These are phyloP conservation scores for Papiliotrema laurentii DNA, from an alignment of 1,284 basidiomycete genomes.

Conservation along the genomic window DNA sequence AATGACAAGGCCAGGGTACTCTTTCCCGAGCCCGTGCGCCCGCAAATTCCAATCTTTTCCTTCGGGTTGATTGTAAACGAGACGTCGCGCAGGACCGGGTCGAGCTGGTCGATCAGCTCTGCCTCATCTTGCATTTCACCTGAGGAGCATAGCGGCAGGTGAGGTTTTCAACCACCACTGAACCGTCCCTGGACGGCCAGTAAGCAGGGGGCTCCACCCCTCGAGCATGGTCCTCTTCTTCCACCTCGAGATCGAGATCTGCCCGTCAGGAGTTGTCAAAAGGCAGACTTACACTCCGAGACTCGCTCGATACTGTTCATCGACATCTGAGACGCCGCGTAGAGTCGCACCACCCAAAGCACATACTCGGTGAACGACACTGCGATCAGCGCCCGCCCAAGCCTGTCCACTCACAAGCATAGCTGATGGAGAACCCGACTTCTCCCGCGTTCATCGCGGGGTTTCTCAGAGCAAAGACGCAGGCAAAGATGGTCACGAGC, in stretches of 20 bases:
- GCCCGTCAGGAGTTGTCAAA: slow-evolving; percentile 5
- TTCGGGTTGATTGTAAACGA: slow-evolving; percentile 50
- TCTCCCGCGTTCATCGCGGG: slow-evolving; percentile 44
- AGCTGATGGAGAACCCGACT: slow-evolving; percentile 40
- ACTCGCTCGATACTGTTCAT: slow-evolving; percentile 52
- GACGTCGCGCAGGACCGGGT: slow-evolving; percentile 52
- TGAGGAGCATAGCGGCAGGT: slow-evolving; percentile 51
- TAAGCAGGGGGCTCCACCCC: slow-evolving; percentile 51
- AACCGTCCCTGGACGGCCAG: slow-evolving; percentile 51
- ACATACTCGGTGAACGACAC: slow-evolving; percentile 50
- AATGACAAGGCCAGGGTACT: slow-evolving; percentile 49
- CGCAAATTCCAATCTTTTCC: slow-evolving; percentile 55
- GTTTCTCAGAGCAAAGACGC: slow-evolving; percentile 47
- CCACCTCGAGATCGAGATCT: slow-evolving; percentile 49
- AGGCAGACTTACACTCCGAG: slow-evolving; percentile 46
- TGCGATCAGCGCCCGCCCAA: slow-evolving; percentile 12
- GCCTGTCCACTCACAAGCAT: slow-evolving; percentile 30
- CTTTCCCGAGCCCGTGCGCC: slow-evolving; percentile 51
- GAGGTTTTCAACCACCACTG: slow-evolving; percentile 49
- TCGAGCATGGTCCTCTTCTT: slow-evolving; percentile 47
- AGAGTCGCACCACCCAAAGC: slow-evolving; percentile 52
- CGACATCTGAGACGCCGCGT: slow-evolving; percentile 49
- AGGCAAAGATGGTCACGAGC: slow-evolving; percentile 49
- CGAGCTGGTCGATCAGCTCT: slow-evolving; percentile 30
- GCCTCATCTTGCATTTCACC: slow-evolving; percentile 5